Evolutionary conservation across 2,329 filamentous ascomycete species (phyloP).

Genomic region (Nothophoma quercina): DNA sequence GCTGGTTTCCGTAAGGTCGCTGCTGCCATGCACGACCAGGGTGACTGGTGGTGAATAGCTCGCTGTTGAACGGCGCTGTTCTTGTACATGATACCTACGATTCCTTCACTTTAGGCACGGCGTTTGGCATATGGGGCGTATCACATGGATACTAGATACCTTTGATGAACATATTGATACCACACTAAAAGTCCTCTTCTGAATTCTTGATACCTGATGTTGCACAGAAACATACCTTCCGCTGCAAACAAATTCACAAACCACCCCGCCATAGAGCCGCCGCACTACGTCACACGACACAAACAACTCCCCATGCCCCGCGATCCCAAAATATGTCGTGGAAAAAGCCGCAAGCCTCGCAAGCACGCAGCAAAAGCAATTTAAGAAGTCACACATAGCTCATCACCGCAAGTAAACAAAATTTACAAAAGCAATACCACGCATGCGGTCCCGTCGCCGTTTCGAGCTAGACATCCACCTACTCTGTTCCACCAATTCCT

Average conservation of each 20-base stretch:
- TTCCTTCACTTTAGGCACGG: slow-evolving; percentile 27
- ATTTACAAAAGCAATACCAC: slow-evolving; percentile 3
- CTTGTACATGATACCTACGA: slow-evolving; percentile 39
- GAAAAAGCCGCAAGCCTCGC: slow-evolving; percentile 1
- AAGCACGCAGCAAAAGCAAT: slow-evolving; percentile 6
- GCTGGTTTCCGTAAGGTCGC: slow-evolving; percentile 97
- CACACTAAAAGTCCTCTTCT: background rate
- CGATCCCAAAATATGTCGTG: background rate
- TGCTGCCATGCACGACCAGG: slow-evolving; percentile 92
- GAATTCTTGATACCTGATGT: too few species aligned
- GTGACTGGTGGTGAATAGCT: slow-evolving; percentile 77
- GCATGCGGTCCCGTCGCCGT: slow-evolving; percentile 13
- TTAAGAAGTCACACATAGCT: too few species aligned
- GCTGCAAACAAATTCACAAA: too few species aligned
- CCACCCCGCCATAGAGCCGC: slow-evolving; percentile 1
- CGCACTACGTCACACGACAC: slow-evolving; percentile 2
- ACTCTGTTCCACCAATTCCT: background rate
- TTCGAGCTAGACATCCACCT: slow-evolving; percentile 5
- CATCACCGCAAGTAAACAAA: slow-evolving; percentile 1
- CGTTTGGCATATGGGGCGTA: slow-evolving; percentile 25
- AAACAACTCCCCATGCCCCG: background rate
- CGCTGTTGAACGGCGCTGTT: slow-evolving; percentile 16
- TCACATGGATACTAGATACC: slow-evolving; percentile 33
- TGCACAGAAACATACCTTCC: too few species aligned
- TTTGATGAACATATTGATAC: slow-evolving; percentile 26